Evolutionary conservation across 75 land plant genomes (phyloP), one percentile per base, ranked within the genome.

Genomic region (Chamaecyparis obtusa): DNA sequence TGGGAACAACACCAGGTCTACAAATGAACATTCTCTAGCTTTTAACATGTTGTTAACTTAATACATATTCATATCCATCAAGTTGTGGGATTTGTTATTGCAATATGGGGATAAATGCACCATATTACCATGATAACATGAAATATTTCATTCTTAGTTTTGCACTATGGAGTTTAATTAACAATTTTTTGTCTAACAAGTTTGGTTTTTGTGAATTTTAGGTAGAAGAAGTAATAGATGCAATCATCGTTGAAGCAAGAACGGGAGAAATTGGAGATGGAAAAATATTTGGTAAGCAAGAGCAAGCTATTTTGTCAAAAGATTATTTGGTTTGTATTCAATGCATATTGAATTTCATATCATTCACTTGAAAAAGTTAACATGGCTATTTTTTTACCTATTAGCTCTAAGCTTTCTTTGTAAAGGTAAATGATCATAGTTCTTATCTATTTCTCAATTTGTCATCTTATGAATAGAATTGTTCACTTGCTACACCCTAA

Each of bases 251-350:
- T 76, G 94, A 92, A 77, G 98, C 95, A 81, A 95, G 95, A 85
- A 96, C 98, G 33, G 98, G 98, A 60, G 98, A 96, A 87, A 94
- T 96, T 91, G 98, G 98, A 82, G 98, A 96, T 89, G 97, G 98
- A 48, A 96, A 96, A 88, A 96, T 96, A 83, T 96, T 96, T 75
- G 86, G 98, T 96, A 90, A 91, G 94, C 15, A 51, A 51, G 55
- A 46, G 30, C 41, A 33, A 39, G 64, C 51, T 33, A 80, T 57
- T 85, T 85, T 51, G 16, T 51, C 36, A 37, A 54, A 35, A 64
- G 33, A 41, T 41, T 80, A 36, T 80, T 80, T 27, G 39, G 39
- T 15, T 41, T 37, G 21, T 27, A 37, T 35, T 80, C n/a, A 80
- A 37, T 51, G 55, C 55, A 1, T 15, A 41, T 36, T 80, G 83